A percentile compares a stretch with the other conserved stretches of the same genome.
Evolutionary conservation across 352 stramenopile genomes (phyloP).

Genomic region (Phytophthora quininea): DNA sequence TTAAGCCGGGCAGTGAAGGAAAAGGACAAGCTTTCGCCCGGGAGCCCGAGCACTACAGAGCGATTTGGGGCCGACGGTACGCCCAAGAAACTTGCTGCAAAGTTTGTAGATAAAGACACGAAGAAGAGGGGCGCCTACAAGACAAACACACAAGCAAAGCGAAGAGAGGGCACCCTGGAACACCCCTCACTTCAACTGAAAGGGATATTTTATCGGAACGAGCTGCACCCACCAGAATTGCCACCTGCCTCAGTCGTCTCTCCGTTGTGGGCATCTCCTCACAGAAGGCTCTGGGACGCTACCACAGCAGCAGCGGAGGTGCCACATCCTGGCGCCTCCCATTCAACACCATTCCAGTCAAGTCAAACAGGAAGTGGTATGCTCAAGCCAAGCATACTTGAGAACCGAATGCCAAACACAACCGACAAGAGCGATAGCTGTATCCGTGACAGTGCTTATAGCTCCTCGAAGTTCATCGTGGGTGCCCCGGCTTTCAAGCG

Average conservation of each 20-base stretch:
- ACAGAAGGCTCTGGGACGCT: slow-evolving; percentile 14
- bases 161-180: background rate
- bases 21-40: no score
- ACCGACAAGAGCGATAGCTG: background rate
- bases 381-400: background rate
- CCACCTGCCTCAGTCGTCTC: slow-evolving; percentile 11
- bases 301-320: background rate
- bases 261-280: slow-evolving; percentile 1
- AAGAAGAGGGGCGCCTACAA: slow-evolving; percentile 13
- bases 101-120: slow-evolving; percentile 13
- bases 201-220: slow-evolving; percentile 35
- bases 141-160: slow-evolving; percentile 5
- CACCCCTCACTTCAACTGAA: slow-evolving; percentile 9
- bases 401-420: background rate
- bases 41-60: no score
- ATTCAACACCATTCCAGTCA: background rate
- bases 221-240: slow-evolving; percentile 23
- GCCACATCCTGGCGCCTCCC: background rate
- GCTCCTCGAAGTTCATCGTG: background rate
- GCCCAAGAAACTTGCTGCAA: slow-evolving; percentile 16
- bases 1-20: no score
- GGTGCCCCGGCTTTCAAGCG: slow-evolving; percentile 16
- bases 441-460: background rate
- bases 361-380: no score
- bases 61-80: no score